A percentile compares a stretch with the other conserved stretches of the same genome.
These are phyloP conservation scores for Sporothrix inflata DNA, from an alignment of 2,329 filamentous ascomycete species.

Conservation along the genomic window DNA sequence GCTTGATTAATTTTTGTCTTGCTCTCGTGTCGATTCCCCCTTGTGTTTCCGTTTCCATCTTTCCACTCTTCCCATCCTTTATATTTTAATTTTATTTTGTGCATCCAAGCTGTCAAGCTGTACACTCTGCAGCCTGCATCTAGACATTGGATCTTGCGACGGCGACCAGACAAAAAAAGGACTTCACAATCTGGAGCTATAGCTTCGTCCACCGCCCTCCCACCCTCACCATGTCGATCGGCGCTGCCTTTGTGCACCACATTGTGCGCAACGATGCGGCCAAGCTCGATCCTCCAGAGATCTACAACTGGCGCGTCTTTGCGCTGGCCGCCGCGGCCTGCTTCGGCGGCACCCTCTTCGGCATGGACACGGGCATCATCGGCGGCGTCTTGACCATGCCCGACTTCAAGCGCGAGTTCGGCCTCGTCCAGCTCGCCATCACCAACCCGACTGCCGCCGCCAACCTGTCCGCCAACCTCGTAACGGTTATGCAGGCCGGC, in stretches of 20 bases:
- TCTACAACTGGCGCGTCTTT: slow-evolving; percentile 71
- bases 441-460: slow-evolving; percentile 27
- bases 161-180: not conserved
- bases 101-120: not conserved
- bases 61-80: not conserved
- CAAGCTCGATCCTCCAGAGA: slow-evolving; percentile 65
- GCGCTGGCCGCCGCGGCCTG: slow-evolving; percentile 59
- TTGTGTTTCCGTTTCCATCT: not conserved
- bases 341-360: slow-evolving; percentile 37
- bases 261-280: slow-evolving; percentile 62
- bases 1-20: not conserved
- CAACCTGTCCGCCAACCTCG: slow-evolving; percentile 37
- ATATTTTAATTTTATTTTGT: not conserved
- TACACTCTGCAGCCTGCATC: not conserved
- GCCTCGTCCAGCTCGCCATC: slow-evolving; percentile 45
- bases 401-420: slow-evolving; percentile 51
- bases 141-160: not conserved
- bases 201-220: too few species aligned
- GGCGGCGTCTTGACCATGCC: slow-evolving; percentile 38
- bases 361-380: slow-evolving; percentile 39
- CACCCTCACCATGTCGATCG: slow-evolving; percentile 24
- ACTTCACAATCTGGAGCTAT: not conserved
- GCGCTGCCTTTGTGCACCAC: slow-evolving; percentile 27
- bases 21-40: not conserved
- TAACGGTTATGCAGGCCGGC: slow-evolving; percentile 37